Percentiles rank a stretch among this genome's conserved stretches.
Conservation (phyloP, 2,329 filamentous ascomycete species). For the Paecilomyces dactylethromorphus region DNA sequence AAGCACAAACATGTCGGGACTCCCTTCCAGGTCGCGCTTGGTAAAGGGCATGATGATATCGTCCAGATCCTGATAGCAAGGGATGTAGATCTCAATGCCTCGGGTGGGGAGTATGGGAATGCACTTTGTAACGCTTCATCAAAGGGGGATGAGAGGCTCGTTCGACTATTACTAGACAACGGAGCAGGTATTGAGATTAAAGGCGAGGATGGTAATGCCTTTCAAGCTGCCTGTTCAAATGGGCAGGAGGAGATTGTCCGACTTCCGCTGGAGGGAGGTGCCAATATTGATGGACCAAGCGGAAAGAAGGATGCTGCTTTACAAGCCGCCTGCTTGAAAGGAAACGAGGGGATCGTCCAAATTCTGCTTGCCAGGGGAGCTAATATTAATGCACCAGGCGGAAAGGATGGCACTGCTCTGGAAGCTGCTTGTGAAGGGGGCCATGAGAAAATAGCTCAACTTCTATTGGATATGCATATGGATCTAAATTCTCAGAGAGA, state of each 20-base stretch:
- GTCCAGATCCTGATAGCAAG: background rate
- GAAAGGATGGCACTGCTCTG: conserved; percentile 1
- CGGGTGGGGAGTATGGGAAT: background rate
- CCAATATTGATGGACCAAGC: conserved; percentile 7
- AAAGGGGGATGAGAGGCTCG: background rate
- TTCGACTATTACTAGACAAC: background rate
- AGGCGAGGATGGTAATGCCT: background rate
- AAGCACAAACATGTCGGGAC: background rate
- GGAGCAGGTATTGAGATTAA: background rate
- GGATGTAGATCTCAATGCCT: background rate
- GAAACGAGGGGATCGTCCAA: conserved; percentile 7
- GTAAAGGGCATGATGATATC: background rate
- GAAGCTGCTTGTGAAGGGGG: background rate
- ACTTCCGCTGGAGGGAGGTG: conserved; percentile 4
- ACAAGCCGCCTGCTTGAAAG: conserved; percentile 3
- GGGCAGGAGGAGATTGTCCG: background rate
- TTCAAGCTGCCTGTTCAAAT: background rate
- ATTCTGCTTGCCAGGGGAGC: conserved; percentile 9
- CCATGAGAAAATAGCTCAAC: background rate
- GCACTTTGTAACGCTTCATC: background rate
- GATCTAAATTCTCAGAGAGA: background rate
- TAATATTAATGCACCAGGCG: conserved; percentile 3
- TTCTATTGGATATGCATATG: background rate
- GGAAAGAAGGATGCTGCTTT: conserved; percentile 7
- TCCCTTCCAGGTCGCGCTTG: background rate